These are phyloP conservation scores for Striga asiatica DNA, from an alignment of 257 asterid genomes.

Conservation along the genomic window DNA sequence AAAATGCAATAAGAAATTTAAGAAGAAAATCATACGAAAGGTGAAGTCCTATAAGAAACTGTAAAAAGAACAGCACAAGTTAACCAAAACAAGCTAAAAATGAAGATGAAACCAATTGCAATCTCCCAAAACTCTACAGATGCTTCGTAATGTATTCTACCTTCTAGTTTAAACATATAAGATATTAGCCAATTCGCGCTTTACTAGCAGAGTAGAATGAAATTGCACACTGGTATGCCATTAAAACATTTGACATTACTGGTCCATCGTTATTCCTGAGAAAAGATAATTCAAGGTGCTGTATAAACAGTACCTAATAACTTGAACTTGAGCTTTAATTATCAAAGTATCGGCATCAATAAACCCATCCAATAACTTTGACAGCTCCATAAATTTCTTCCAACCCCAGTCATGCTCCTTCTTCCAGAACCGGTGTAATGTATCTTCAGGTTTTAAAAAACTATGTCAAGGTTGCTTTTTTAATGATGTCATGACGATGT, in stretches of 20 bases:
- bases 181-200: neutral
- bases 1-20: neutral
- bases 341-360: constrained; percentile 76
- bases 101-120: neutral
- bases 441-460: constrained; percentile 39
- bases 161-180: neutral
- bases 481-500: neutral
- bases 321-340: constrained; percentile 95
- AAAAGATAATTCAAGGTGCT: neutral
- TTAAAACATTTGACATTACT: neutral
- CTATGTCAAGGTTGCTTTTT: neutral
- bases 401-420: constrained; percentile 99
- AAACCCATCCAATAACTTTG: constrained; percentile 80
- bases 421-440: constrained; percentile 90
- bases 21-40: neutral
- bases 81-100: neutral
- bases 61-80: no score
- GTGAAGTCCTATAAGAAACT: neutral
- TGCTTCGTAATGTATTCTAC: neutral
- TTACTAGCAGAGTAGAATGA: neutral
- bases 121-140: neutral
- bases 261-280: neutral
- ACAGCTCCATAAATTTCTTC: constrained; percentile 97
- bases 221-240: neutral
- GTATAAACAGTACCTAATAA: constrained; percentile 50